phyloP scores from a whole-genome alignment of 306 rosid species.

The Mucuna pruriens region DNA sequence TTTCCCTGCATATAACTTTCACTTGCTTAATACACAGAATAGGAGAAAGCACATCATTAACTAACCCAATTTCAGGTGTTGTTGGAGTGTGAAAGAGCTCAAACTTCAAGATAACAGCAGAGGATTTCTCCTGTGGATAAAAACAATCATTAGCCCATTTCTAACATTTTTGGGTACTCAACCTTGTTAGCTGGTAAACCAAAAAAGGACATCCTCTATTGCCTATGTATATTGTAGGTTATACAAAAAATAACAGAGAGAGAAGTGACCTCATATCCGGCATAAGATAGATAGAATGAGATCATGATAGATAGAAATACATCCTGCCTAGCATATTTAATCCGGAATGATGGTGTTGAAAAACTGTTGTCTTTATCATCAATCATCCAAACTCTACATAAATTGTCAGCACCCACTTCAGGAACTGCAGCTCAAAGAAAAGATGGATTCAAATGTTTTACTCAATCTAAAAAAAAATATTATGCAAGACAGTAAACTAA shows the following conservation, averaged over 20 bases:
- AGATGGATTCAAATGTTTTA: conserved; percentile 19
- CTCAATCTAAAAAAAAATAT: neutral
- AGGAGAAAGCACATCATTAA: conserved; percentile 19
- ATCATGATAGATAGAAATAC: conserved; percentile 76
- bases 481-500: conserved; percentile 6
- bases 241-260: neutral
- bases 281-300: conserved; percentile 75
- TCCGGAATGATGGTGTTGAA: conserved; percentile 77
- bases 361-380: conserved; percentile 90
- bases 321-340: conserved; percentile 88
- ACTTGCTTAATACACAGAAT: neutral
- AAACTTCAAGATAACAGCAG: conserved; percentile 83
- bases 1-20: conserved; percentile 17
- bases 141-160: conserved; percentile 15
- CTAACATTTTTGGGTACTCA: neutral
- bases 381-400: conserved; percentile 78
- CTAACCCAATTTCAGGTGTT: conserved; percentile 62
- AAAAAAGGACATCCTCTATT: neutral
- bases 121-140: conserved; percentile 60
- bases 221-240: neutral
- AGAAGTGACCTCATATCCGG: conserved; percentile 57
- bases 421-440: conserved; percentile 69
- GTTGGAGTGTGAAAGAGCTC: conserved; percentile 80
- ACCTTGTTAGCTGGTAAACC: neutral
- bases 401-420: conserved; percentile 63